These are phyloP conservation scores for Ceratocystis huliohia DNA, from an alignment of 2,329 filamentous ascomycete genomes.

Conservation along the genomic window DNA sequence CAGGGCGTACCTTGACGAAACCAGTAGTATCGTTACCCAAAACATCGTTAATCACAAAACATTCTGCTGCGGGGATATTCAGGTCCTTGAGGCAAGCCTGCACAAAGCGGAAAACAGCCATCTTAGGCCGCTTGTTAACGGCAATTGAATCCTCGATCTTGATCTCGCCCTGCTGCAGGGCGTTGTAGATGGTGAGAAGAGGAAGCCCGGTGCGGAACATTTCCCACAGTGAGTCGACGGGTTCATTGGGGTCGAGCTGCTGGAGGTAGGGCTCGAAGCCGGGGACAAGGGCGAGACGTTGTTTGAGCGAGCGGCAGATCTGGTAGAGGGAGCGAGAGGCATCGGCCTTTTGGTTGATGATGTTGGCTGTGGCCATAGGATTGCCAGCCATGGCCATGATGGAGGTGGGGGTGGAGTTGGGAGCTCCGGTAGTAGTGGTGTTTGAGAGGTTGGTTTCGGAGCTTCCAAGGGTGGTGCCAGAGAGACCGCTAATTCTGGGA, in stretches of 20 bases:
- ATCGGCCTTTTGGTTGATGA: slow-evolving; percentile 94
- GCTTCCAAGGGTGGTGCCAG: slow-evolving; percentile 45
- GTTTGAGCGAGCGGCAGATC: slow-evolving; percentile 76
- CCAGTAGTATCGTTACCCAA: slow-evolving; percentile 92
- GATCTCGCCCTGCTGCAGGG: slow-evolving; percentile 58
- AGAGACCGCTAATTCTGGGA: slow-evolving; percentile 48
- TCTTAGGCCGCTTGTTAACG: slow-evolving; percentile 69
- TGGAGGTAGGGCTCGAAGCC: slow-evolving; percentile 64
- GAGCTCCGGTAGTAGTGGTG: slow-evolving; percentile 23
- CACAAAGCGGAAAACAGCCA: slow-evolving; percentile 83
- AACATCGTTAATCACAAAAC: slow-evolving; percentile 83
- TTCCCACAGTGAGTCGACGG: slow-evolving; percentile 83
- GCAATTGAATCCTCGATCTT: slow-evolving; percentile 50
- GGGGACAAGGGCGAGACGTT: slow-evolving; percentile 69
- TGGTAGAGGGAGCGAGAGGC: slow-evolving; percentile 87
- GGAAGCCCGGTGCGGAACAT: slow-evolving; percentile 74
- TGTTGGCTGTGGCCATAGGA: slow-evolving; percentile 71
- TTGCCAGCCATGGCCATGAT: slow-evolving; percentile 40
- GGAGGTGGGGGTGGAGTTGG: slow-evolving; percentile 19
- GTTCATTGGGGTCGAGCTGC: slow-evolving; percentile 57
- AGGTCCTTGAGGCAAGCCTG: slow-evolving; percentile 77
- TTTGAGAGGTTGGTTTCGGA: slow-evolving; percentile 41
- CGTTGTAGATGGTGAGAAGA: slow-evolving; percentile 79
- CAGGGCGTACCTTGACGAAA: slow-evolving; percentile 70
- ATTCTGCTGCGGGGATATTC: slow-evolving; percentile 64